Conservation (phyloP, 331 rosid genomes). For the Rosa hybrid region DNA sequence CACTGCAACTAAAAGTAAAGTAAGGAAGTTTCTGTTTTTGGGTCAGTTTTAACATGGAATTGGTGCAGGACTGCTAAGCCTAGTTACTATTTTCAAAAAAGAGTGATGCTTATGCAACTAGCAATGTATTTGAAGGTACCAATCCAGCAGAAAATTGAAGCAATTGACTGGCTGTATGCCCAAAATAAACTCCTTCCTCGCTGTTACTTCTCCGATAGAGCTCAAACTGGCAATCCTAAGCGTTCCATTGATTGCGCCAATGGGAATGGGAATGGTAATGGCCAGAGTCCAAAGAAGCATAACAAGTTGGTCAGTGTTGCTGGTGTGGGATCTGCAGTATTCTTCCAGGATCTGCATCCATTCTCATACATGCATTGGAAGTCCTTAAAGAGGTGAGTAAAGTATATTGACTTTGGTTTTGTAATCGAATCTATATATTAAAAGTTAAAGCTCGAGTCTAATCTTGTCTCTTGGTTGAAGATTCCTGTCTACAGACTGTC, state of each 20-base stretch:
- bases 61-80: neutral
- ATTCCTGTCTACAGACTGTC: constrained; percentile 80
- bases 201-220: constrained; percentile 69
- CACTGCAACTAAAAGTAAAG: neutral
- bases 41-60: neutral
- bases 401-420: neutral
- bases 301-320: constrained; percentile 62
- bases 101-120: neutral
- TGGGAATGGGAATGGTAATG: constrained; percentile 36
- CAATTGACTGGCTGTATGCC: constrained; percentile 81
- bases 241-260: constrained; percentile 6
- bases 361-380: constrained; percentile 77
- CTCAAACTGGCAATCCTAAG: constrained; percentile 16
- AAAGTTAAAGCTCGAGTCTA: neutral
- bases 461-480: constrained; percentile 36
- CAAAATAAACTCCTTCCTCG: constrained; percentile 70
- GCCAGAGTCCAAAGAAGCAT: constrained; percentile 5
- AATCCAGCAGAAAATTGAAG: constrained; percentile 68
- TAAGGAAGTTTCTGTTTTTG: neutral
- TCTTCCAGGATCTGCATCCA: constrained; percentile 56
- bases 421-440: neutral
- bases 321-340: constrained; percentile 84
- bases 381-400: constrained; percentile 66
- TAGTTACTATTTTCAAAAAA: neutral
- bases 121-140: constrained; percentile 53